Conservation (phyloP, 495 filamentous ascomycete species). For the Cladorrhinum samala region DNA sequence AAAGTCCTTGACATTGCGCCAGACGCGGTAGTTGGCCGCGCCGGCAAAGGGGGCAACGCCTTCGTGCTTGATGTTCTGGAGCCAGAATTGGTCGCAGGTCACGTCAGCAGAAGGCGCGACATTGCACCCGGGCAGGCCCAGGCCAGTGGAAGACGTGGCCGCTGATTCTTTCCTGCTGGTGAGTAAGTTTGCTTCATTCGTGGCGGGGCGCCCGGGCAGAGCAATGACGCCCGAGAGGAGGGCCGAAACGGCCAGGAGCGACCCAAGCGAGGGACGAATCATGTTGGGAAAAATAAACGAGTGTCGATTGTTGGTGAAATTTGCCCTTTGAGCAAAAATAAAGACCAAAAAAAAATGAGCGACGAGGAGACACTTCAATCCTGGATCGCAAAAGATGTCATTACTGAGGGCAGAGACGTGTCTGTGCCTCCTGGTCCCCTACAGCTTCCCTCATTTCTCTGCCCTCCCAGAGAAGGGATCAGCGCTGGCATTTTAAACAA, state of each 20-base stretch:
- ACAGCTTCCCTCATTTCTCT: neutral
- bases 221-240: conserved; percentile 11
- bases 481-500: neutral
- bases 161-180: conserved; percentile 4
- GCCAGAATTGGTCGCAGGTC: conserved; percentile 37
- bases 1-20: conserved; percentile 53
- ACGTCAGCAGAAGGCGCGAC: conserved; percentile 5
- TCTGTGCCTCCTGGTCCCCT: neutral
- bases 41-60: conserved; percentile 41
- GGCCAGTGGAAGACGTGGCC: conserved; percentile 5
- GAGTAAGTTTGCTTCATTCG: neutral
- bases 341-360: neutral
- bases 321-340: too few species aligned
- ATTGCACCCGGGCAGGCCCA: neutral
- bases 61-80: conserved; percentile 40
- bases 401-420: too few species aligned
- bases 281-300: conserved; percentile 15
- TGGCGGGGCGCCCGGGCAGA: neutral
- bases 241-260: conserved; percentile 20
- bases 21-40: conserved; percentile 42
- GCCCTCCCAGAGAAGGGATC: neutral
- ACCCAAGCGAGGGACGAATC: conserved; percentile 21
- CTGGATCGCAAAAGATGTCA: too few species aligned
- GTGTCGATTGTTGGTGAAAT: too few species aligned
- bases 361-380: neutral